Conservation (phyloP, 2,329 filamentous ascomycete species). For the Thelonectria blattea region DNA sequence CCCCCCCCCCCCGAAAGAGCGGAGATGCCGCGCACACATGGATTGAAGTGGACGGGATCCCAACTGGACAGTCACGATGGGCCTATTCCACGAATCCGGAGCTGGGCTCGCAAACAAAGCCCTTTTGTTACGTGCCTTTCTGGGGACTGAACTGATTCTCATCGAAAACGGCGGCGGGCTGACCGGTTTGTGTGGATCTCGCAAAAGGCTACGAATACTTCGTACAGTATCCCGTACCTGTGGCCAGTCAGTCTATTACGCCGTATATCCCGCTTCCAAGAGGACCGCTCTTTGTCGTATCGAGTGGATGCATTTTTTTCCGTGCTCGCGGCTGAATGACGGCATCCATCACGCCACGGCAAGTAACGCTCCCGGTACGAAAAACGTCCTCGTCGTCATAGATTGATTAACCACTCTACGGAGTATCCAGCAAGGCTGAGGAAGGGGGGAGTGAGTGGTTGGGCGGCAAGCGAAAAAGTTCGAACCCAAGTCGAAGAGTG, state of each 20-base stretch:
- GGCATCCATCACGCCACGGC: not conserved
- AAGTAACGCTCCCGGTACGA: not conserved
- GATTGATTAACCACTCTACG: not conserved
- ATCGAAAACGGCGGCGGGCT: no score
- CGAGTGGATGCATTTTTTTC: not conserved
- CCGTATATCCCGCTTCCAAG: no score
- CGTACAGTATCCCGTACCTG: no score
- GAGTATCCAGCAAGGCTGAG: no score
- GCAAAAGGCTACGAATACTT: no score
- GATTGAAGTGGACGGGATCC: not conserved
- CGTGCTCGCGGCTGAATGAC: not conserved
- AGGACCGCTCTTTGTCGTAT: not conserved
- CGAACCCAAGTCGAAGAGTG: not conserved
- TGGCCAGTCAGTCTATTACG: no score
- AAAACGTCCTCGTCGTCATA: not conserved
- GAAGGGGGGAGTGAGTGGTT: slow-evolving; percentile 1
- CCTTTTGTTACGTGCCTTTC: not conserved
- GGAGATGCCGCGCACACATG: not conserved
- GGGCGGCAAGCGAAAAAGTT: not conserved
- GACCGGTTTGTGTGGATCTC: no score
- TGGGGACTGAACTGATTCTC: no score
- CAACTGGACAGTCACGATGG: not conserved
- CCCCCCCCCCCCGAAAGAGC: no score
- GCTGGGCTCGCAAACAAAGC: not conserved
- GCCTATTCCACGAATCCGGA: not conserved